Conservation (phyloP, 2,329 filamentous ascomycete genomes). For the Venturia nashicola region DNA sequence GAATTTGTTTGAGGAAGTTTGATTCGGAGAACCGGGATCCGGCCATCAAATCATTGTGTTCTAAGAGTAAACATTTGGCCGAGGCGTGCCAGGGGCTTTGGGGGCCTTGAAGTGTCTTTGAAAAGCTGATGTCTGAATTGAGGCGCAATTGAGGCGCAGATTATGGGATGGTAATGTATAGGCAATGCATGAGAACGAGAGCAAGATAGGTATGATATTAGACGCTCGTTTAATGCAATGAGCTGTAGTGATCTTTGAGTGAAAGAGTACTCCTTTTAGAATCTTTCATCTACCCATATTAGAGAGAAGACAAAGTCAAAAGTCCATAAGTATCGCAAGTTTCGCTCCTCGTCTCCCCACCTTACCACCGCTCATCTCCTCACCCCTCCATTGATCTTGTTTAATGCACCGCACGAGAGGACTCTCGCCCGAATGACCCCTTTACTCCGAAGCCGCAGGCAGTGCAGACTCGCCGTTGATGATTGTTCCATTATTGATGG, state of each 20-base stretch:
- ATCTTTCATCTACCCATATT: not conserved
- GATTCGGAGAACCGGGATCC: not conserved
- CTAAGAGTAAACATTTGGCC: too few species aligned
- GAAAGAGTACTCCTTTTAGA: too few species aligned
- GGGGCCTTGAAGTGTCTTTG: not conserved
- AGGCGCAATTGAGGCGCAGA: not conserved
- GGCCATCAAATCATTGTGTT: too few species aligned
- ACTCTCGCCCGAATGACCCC: not conserved
- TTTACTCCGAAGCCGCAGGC: not conserved
- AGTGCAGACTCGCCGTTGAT: slow-evolving; percentile 37
- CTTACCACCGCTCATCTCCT: not conserved
- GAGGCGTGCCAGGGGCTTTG: too few species aligned
- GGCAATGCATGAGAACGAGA: not conserved
- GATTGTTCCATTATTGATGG: slow-evolving; percentile 47
- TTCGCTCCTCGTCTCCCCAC: not conserved
- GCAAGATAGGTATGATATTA: not conserved
- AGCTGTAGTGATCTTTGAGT: not conserved
- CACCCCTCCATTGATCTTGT: not conserved
- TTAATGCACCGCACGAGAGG: not conserved
- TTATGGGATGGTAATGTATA: not conserved
- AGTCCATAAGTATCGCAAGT: too few species aligned
- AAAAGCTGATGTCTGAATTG: not conserved
- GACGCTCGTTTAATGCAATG: not conserved
- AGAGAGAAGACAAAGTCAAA: too few species aligned
- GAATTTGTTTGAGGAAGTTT: not conserved